Percentiles rank a stretch among this genome's conserved stretches.
These are phyloP conservation scores for Botrytis fabae DNA, from an alignment of 2,329 filamentous ascomycete genomes.

Conservation along the genomic window DNA sequence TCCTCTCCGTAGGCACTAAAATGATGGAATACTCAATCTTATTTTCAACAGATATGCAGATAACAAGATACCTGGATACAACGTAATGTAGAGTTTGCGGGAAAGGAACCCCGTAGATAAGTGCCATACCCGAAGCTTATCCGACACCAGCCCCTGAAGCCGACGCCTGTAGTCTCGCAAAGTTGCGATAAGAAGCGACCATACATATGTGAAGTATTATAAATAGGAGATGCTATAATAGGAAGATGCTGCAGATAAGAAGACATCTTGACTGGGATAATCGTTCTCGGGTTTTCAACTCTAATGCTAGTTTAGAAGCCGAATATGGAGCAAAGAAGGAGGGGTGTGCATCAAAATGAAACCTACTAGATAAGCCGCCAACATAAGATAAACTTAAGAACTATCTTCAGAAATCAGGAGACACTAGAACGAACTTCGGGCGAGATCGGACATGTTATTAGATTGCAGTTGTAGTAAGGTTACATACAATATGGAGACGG, in stretches of 20 bases:
- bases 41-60: not conserved
- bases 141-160: not conserved
- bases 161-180: not conserved
- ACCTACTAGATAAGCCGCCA: not conserved
- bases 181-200: not conserved
- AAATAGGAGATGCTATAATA: not conserved
- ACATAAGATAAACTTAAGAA: not conserved
- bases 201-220: not conserved
- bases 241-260: not conserved
- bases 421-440: not conserved
- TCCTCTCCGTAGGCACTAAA: not conserved
- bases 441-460: not conserved
- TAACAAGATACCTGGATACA: not conserved
- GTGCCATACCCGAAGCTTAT: not conserved
- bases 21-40: not conserved
- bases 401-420: no score
- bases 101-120: not conserved
- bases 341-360: not conserved
- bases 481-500: not conserved
- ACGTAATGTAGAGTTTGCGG: not conserved
- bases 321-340: not conserved
- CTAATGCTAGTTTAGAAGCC: not conserved
- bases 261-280: not conserved
- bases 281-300: not conserved
- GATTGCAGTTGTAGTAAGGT: not conserved